Conservation (phyloP, 1,284 basidiomycete species). For the Earliella scabrosa region DNA sequence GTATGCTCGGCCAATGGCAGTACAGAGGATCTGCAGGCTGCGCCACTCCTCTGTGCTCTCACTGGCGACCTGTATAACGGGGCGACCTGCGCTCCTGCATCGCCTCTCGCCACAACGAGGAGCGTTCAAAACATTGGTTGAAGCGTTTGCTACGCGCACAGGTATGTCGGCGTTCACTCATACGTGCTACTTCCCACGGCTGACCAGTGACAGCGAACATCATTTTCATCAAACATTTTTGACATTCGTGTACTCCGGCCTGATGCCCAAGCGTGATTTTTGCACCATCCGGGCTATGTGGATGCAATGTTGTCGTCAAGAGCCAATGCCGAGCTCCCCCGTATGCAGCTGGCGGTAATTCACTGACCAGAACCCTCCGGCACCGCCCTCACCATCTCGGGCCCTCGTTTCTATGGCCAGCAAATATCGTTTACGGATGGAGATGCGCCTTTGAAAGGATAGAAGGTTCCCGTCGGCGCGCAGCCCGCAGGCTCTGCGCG, state of each 20-base stretch:
- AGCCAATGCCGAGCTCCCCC: neutral
- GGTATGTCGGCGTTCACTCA: neutral
- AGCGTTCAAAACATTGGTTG: neutral
- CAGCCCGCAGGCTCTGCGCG: neutral
- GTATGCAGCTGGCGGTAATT: neutral
- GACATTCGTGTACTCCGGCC: neutral
- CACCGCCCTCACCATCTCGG: neutral
- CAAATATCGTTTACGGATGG: neutral
- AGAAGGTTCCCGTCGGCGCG: neutral
- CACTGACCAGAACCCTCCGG: neutral
- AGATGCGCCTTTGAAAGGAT: neutral
- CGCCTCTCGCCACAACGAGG: neutral
- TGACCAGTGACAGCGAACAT: slow-evolving; percentile 2
- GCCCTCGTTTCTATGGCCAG: neutral
- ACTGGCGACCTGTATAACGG: too few species aligned
- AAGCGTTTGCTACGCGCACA: neutral
- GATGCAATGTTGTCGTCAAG: neutral
- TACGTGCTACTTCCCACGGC: neutral
- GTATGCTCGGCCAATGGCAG: too few species aligned
- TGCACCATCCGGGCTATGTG: neutral
- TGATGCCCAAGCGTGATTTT: neutral
- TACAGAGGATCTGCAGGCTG: too few species aligned
- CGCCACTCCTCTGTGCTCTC: too few species aligned
- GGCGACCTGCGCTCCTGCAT: neutral
- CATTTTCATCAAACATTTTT: neutral